These are phyloP conservation scores for Fusarium anthophilum DNA, from an alignment of 2,329 filamentous ascomycete species.

Conservation along the genomic window DNA sequence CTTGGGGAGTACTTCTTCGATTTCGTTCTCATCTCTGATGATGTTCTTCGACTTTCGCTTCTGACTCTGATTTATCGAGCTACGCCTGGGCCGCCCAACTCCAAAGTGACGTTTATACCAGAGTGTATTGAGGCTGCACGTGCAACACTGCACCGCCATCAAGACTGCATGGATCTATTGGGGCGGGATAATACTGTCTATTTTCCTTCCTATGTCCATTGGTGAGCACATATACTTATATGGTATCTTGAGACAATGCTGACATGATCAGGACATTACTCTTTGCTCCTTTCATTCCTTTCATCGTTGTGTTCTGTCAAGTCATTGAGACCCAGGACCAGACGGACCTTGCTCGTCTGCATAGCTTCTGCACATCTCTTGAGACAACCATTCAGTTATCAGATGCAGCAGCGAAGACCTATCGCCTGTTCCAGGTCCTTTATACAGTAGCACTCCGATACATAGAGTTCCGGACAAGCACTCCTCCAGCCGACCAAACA, in stretches of 20 bases:
- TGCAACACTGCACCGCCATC: slow-evolving; percentile 52
- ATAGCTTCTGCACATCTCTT: slow-evolving; percentile 61
- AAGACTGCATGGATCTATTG: slow-evolving; percentile 52
- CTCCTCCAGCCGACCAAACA: slow-evolving; percentile 44
- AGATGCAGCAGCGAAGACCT: slow-evolving; percentile 62
- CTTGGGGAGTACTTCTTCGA: slow-evolving; percentile 47
- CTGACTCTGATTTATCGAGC: slow-evolving; percentile 57
- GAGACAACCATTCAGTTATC: slow-evolving; percentile 57
- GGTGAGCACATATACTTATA: slow-evolving; percentile 43
- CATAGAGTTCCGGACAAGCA: slow-evolving; percentile 59
- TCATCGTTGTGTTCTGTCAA: slow-evolving; percentile 62
- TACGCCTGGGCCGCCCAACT: slow-evolving; percentile 43
- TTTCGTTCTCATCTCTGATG: slow-evolving; percentile 51
- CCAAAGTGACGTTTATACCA: slow-evolving; percentile 50
- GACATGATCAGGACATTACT: slow-evolving; percentile 52
- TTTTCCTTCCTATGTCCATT: slow-evolving; percentile 54
- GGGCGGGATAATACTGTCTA: slow-evolving; percentile 50
- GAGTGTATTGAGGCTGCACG: slow-evolving; percentile 56
- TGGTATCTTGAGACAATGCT: neutral
- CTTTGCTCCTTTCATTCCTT: slow-evolving; percentile 63
- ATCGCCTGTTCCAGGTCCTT: slow-evolving; percentile 67
- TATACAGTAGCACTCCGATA: slow-evolving; percentile 67
- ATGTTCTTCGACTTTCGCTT: slow-evolving; percentile 54
- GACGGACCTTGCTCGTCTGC: slow-evolving; percentile 57
- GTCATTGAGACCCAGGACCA: slow-evolving; percentile 57